Base-by-base conservation (phyloP, 371 early-diverging fungal species). In the Lichtheimia ramosa region DNA sequence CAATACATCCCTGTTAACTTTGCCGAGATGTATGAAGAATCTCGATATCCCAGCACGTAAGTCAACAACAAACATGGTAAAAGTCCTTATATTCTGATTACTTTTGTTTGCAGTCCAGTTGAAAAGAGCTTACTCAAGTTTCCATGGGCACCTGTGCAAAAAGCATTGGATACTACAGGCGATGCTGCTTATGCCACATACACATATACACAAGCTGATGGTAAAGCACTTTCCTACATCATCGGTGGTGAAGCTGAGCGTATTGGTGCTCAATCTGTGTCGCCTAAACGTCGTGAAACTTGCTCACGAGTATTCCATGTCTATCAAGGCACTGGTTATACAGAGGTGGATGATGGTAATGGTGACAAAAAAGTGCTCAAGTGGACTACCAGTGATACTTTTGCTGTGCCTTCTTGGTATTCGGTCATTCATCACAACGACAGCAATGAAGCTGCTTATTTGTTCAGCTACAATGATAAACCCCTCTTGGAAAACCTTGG, bases 1-100 rank as follows among this genome's bases (percentile, higher is more conserved):
- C 66, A 66, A 50, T 42, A 66, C 15, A 57, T 66, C 49, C 66
- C 66, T 24, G 66, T 66, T 52, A 66, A 66, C 21, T 66, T 66
- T 62, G 66, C 66, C 25, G 66, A 66, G 54, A 41, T 34, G 41
- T 66, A 66, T 34, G 25, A 54, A 10, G 66, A 66, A 14, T 48
- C 56, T 3, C 51, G 66, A 3, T 62, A 66, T 57, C 66, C 66
- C 40, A 66, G 66, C 58, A 43, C 51, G 66, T 58, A 62, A 62
- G 66, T 53, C 5, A 5, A 18, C 16, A 46, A 46, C 2, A 34
- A 34, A n/a, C 18, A 51, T 27, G 14, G 16, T 51, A 3, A 5
- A 18, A 43, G 3, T 43, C 46, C 4, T 51, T 4, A 4, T 7
- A 15, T 41, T 42, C 3, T 14, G 34, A 41, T 20, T 4, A 27